Evolutionary conservation across 1,139 yeast species (phyloP), one percentile per base, ranked within the genome.

Genomic region (Geotrichum fermentans): DNA sequence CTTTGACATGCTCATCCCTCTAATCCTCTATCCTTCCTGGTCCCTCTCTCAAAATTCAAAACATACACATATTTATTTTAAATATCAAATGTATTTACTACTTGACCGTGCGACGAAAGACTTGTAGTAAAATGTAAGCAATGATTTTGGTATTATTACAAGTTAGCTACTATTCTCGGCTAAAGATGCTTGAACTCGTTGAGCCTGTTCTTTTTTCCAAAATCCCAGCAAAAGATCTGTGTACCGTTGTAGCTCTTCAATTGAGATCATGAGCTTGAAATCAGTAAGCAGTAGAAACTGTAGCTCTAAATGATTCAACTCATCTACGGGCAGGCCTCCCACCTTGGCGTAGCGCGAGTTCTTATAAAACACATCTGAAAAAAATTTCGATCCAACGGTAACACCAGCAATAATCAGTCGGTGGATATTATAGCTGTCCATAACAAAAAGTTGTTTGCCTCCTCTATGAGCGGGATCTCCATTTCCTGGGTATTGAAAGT

Each of bases 271-370:
- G 55, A 92, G 73, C 61, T 83, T 80, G 67, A 92, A 92, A 67
- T 92, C 97, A 47, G 90, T 75, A 54, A 92, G 72, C 44, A 90
- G 68, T 56, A 92, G 69, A 64, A 92, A 92, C 65, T 90, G 97
- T 47, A 92, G 71, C 66, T 92, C 99, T 57, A 92, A 73, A 68
- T 88, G 92, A 64, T 94, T 92, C 61, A 92, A 75, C 64, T 92
- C 99, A 52, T 89, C 96, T 50, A 90, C 75, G 8, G 97, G 96
- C 51, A 92, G 75, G 1, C 99, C 99, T 7, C 99, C 98, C 38
- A 92, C 97, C 67, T 92, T 88, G 20, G 98, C 97, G 65, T 92
- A 92, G 56, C 98, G 78, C 49, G 95, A 82, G 67, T 94, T 92
- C 63, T 94, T 92, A 73, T 94, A 92, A 65, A 92, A 94, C 47